Base-by-base conservation (phyloP, 228 moss, liverwort and hornwort genomes). In the Sphagnum magellanicum region DNA sequence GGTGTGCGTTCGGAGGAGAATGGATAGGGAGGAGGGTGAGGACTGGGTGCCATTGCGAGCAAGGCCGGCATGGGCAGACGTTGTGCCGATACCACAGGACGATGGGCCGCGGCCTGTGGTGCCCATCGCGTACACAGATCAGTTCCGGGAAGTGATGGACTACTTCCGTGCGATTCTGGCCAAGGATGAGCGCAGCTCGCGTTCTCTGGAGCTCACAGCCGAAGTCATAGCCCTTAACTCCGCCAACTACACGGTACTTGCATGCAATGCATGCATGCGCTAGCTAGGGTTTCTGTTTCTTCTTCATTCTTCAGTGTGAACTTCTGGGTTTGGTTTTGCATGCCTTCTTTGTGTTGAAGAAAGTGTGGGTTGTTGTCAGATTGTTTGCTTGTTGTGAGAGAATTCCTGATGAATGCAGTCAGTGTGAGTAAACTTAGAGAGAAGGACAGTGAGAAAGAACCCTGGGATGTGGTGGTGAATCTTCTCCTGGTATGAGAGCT, bases 81-180 rank as follows among this genome's bases (percentile, higher is more conserved):
- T 98, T 50, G 72, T 70, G 65, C 94, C 98, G 6, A 68, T 98
- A 55, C 72, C 83, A 6, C 98, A 98, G 74, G 89, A 92, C 68
- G 98, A 98, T 86, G 98, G 93, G 47, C 92, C 98, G n/a, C 76
- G 86, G 65, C 98, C 98, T 13, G 98, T 98, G 64, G 94, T 98
- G 16, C 78, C 94, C 13, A 94, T 94, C 59, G 87, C 93, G 32
- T 98, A 93, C 60, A 61, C 98, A 14, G 87, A 79, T 64, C 79
- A 87, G 74, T 98, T 98, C 65, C 81, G 80, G 61, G 90, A 90
- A 68, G 73, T 78, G 46, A 98, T 98, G 92, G 86, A 84, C 72
- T 81, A 83, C 53, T 93, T 98, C 72, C 90, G 94, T 68, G 94
- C 90, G 10, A 70, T 94, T 48, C 78, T 98, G 53, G 88, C 90